A percentile compares a stretch with the other conserved stretches of the same genome.
These are phyloP conservation scores for Aplosporella prunicola DNA, from an alignment of 2,329 filamentous ascomycete species.

Conservation along the genomic window DNA sequence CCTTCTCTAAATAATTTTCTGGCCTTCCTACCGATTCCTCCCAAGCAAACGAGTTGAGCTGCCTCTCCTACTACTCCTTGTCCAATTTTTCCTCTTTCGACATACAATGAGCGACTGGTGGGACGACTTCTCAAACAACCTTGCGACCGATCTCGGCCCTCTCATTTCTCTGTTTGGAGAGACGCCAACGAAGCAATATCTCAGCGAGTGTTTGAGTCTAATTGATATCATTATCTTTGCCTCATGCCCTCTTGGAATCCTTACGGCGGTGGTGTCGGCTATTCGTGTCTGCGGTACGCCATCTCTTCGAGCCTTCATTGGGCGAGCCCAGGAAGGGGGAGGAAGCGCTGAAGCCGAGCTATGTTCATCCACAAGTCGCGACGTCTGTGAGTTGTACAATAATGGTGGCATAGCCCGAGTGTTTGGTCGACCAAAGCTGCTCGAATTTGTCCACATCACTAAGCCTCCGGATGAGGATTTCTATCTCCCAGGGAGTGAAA, in stretches of 20 bases:
- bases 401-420: constrained; percentile 24
- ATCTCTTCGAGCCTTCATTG: constrained; percentile 29
- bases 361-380: constrained; percentile 29
- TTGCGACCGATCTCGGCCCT: constrained; percentile 5
- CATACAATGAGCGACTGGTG: too few relatives aligned
- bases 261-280: constrained; percentile 25
- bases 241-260: constrained; percentile 28
- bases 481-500: background rate
- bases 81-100: too few relatives aligned
- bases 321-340: constrained; percentile 26
- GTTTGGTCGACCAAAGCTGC: constrained; percentile 25
- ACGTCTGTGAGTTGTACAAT: constrained; percentile 34
- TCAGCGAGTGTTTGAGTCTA: constrained; percentile 15
- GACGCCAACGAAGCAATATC: constrained; percentile 20
- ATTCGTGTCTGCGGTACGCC: constrained; percentile 19
- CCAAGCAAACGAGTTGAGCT: too few relatives aligned
- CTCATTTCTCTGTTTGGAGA: constrained; percentile 18
- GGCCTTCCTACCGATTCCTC: too few relatives aligned
- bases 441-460: constrained; percentile 21
- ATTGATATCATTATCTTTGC: constrained; percentile 24
- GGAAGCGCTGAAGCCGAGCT: constrained; percentile 28
- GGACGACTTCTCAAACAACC: constrained; percentile 11
- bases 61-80: too few relatives aligned
- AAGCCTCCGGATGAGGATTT: constrained; percentile 1
- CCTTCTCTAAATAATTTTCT: too few relatives aligned